These are phyloP conservation scores for Trapa bicornis DNA, from an alignment of 345 rosid genomes.

Conservation along the genomic window DNA sequence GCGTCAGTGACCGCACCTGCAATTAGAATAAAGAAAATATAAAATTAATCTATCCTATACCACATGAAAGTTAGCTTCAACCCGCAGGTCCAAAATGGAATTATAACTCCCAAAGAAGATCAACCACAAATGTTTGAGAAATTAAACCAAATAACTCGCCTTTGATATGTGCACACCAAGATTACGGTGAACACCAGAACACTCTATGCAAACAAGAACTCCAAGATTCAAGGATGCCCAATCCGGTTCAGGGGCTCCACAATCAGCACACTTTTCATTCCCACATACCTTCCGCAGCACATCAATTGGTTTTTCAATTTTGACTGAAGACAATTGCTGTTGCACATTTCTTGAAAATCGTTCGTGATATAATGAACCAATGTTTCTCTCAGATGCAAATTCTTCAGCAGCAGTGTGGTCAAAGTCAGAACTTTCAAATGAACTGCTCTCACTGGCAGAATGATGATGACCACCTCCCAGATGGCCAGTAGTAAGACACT, in stretches of 20 bases:
- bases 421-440: conserved; percentile 86
- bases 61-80: not conserved
- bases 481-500: conserved; percentile 64
- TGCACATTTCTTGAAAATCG: conserved; percentile 49
- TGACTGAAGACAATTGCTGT: conserved; percentile 47
- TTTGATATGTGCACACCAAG: conserved; percentile 97
- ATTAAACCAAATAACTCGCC: conserved; percentile 24
- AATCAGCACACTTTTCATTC: conserved; percentile 95
- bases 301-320: conserved; percentile 78
- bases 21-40: not conserved
- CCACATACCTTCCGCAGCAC: conserved; percentile 62
- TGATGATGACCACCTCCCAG: conserved; percentile 87
- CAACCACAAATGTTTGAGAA: not conserved
- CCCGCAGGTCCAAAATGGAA: too few relatives aligned
- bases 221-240: conserved; percentile 98
- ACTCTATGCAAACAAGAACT: conserved; percentile 95
- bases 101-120: not conserved
- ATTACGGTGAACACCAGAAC: conserved; percentile 98
- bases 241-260: conserved; percentile 95
- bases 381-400: conserved; percentile 52
- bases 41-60: not conserved
- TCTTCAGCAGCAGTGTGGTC: conserved; percentile 71
- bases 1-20: conserved; percentile 95
- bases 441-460: conserved; percentile 93
- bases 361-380: conserved; percentile 38